These are phyloP conservation scores for Litsea cubeba DNA, from an alignment of 164 flowering plant species.

Conservation along the genomic window DNA sequence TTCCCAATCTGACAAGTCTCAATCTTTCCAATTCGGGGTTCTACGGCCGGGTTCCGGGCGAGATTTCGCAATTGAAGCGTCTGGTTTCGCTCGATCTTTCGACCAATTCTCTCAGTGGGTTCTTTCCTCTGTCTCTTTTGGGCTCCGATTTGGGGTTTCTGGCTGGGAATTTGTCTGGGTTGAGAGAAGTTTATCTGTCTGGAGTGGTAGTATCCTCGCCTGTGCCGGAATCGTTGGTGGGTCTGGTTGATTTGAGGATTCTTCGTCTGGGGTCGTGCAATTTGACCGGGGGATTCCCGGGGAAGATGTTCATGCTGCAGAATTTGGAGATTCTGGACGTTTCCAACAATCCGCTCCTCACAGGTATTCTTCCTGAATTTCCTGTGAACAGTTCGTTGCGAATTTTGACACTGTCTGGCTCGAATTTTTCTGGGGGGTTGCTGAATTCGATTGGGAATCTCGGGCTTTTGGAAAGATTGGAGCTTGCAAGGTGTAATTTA, in stretches of 20 bases:
- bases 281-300: constrained; percentile 32
- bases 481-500: constrained; percentile 25
- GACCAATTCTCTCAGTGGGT: neutral
- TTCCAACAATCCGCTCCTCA: constrained; percentile 17
- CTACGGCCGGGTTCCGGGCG: constrained; percentile 34
- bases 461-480: constrained; percentile 22
- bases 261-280: constrained; percentile 24
- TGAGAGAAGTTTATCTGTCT: constrained; percentile 33
- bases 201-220: constrained; percentile 30
- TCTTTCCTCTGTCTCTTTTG: neutral
- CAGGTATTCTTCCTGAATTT: constrained; percentile 27
- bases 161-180: constrained; percentile 16
- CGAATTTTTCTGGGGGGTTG: constrained; percentile 32
- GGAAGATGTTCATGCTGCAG: constrained; percentile 19
- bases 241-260: constrained; percentile 25
- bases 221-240: constrained; percentile 29
- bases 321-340: constrained; percentile 23
- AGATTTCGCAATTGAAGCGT: constrained; percentile 24
- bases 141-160: too few relatives aligned
- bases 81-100: constrained; percentile 18
- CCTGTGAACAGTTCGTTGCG: constrained; percentile 22
- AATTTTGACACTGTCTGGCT: constrained; percentile 16
- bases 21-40: constrained; percentile 46
- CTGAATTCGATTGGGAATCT: constrained; percentile 37
- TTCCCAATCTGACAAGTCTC: constrained; percentile 30